These are phyloP conservation scores for Senecio squalidus DNA, from an alignment of 140 eudicot genomes.

Conservation along the genomic window DNA sequence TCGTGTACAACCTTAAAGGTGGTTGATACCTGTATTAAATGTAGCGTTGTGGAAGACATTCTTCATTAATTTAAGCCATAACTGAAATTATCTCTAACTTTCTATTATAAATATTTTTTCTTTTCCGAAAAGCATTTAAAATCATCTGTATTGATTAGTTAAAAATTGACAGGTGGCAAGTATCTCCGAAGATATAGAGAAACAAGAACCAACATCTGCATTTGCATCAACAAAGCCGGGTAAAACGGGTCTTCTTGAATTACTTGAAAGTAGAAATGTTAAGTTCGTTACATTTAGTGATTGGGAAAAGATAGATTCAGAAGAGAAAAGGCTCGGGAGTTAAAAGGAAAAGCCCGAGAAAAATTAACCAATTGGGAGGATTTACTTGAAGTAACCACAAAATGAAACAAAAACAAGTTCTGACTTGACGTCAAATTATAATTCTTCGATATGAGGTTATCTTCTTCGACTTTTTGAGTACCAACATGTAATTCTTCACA, in stretches of 20 bases:
- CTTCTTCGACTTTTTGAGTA: too few relatives aligned
- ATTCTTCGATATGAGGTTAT: too few relatives aligned
- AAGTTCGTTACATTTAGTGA: constrained; percentile 47
- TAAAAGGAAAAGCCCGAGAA: constrained; percentile 68
- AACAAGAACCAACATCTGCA: constrained; percentile 20
- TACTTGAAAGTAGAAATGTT: constrained; percentile 56
- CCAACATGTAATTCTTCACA: neutral
- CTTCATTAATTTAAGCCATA: too few relatives aligned
- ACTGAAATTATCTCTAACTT: too few relatives aligned
- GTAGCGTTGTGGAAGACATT: too few relatives aligned
- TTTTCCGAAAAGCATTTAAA: too few relatives aligned
- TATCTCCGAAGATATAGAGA: constrained; percentile 61
- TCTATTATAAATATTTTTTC: too few relatives aligned
- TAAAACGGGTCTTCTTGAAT: constrained; percentile 58
- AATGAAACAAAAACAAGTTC: constrained; percentile 20
- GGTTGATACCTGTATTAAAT: too few relatives aligned
- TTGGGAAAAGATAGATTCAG: constrained; percentile 84
- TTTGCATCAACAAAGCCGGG: constrained; percentile 47
- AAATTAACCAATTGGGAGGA: constrained; percentile 60
- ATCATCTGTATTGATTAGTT: constrained; percentile 13
- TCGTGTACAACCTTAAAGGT: too few relatives aligned
- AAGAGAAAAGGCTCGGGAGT: constrained; percentile 76
- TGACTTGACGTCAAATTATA: too few relatives aligned
- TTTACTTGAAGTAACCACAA: constrained; percentile 45
- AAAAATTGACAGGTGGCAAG: constrained; percentile 59